phyloP scores from a whole-genome alignment of 2,329 filamentous ascomycete species.

The Trichoderma polysporum region DNA sequence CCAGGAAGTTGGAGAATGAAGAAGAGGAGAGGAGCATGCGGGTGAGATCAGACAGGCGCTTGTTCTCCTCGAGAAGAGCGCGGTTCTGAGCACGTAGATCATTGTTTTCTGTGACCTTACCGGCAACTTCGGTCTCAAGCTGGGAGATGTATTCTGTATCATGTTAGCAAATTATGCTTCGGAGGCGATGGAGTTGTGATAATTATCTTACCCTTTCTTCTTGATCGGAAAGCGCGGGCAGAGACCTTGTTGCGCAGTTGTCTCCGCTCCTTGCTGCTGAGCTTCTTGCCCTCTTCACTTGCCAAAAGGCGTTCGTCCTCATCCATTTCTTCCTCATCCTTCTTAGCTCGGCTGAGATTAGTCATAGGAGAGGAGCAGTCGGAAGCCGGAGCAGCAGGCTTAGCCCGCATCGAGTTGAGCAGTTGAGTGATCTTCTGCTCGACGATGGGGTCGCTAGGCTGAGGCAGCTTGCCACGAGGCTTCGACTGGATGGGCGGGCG shows the following conservation, averaged over 20 bases:
- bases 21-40: slow-evolving; percentile 78
- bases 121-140: slow-evolving; percentile 84
- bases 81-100: slow-evolving; percentile 80
- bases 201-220: slow-evolving; percentile 80
- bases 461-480: slow-evolving; percentile 50
- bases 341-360: slow-evolving; percentile 73
- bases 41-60: slow-evolving; percentile 73
- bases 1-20: slow-evolving; percentile 79
- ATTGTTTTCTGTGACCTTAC: slow-evolving; percentile 79
- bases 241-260: slow-evolving; percentile 99
- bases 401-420: slow-evolving; percentile 86
- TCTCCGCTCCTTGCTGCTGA: slow-evolving; percentile 95
- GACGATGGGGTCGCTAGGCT: slow-evolving; percentile 65
- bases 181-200: not conserved
- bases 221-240: slow-evolving; percentile 93
- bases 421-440: slow-evolving; percentile 95
- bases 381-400: slow-evolving; percentile 55
- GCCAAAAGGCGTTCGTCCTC: slow-evolving; percentile 90
- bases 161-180: slow-evolving; percentile 17
- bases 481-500: slow-evolving; percentile 49
- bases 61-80: slow-evolving; percentile 80
- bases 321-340: slow-evolving; percentile 98
- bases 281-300: slow-evolving; percentile 98
- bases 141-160: slow-evolving; percentile 88
- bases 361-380: slow-evolving; percentile 50